These are phyloP conservation scores for Nicotiana rustica DNA, from an alignment of 305 asterid genomes.

Conservation along the genomic window DNA sequence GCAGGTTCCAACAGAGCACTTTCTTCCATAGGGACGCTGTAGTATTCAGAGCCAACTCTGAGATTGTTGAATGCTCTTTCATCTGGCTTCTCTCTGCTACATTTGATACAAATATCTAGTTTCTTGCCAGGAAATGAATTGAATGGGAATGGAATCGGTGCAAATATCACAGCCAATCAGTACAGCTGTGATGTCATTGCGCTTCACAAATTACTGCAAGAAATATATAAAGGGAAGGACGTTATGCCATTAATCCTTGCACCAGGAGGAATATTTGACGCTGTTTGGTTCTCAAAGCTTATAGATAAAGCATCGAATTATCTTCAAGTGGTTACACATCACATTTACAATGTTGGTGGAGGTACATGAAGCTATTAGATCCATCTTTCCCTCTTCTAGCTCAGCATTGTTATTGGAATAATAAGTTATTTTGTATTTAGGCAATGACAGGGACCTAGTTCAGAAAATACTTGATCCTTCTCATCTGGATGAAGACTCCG, in stretches of 20 bases:
- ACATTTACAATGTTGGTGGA: conserved; percentile 93
- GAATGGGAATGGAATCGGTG: conserved; percentile 81
- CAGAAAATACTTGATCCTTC: conserved; percentile 82
- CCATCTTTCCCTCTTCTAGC: background rate
- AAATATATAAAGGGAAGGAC: conserved; percentile 52
- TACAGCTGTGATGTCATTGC: conserved; percentile 60
- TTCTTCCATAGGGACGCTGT: background rate
- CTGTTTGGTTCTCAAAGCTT: conserved; percentile 63
- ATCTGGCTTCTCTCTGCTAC: background rate
- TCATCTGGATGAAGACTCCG: conserved; percentile 69
- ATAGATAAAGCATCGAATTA: conserved; percentile 51
- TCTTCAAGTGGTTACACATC: conserved; percentile 81
- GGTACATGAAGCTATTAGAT: conserved; percentile 48
- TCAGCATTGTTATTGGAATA: background rate
- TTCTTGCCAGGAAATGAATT: conserved; percentile 75
- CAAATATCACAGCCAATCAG: conserved; percentile 69
- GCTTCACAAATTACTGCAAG: conserved; percentile 58
- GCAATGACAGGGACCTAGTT: conserved; percentile 67
- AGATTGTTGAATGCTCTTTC: conserved; percentile 7
- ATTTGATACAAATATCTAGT: conserved; percentile 3
- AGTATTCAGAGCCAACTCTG: background rate
- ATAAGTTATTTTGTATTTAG: conserved; percentile 41
- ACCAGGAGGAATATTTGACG: conserved; percentile 86
- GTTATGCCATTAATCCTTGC: conserved; percentile 71
- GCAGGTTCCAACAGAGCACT: background rate